phyloP scores from a whole-genome alignment of 257 asterid species.

The Leonotis leonurus region DNA sequence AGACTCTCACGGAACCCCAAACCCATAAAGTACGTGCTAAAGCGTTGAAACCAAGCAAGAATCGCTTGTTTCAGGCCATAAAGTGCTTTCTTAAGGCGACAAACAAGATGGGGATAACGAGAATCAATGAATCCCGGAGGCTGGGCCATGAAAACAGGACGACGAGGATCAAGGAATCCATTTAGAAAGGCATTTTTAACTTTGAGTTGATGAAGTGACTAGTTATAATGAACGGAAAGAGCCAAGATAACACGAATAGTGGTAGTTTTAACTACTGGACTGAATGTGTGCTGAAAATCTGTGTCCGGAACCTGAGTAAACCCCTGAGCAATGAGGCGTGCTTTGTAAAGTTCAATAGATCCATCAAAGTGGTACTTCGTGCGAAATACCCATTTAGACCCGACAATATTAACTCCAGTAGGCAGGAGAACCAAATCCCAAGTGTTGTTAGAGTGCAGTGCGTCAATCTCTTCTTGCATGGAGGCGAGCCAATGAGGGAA shows the following conservation, averaged over 20 bases:
- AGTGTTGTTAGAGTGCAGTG: background rate
- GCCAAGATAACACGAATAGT: background rate
- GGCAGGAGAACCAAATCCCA: background rate
- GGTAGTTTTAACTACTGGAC: background rate
- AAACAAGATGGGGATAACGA: too few species aligned
- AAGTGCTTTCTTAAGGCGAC: too few species aligned
- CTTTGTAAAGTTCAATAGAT: background rate
- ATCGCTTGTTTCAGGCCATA: too few species aligned
- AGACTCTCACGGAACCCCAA: too few species aligned
- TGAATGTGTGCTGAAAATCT: background rate
- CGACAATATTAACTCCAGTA: background rate
- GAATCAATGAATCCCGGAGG: too few species aligned
- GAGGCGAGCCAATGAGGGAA: background rate
- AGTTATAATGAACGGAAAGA: background rate
- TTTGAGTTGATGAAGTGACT: background rate
- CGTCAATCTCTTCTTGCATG: background rate
- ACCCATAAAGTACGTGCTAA: too few species aligned
- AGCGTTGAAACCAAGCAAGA: too few species aligned
- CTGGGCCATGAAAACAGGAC: too few species aligned
- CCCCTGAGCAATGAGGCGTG: background rate
- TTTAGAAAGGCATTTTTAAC: too few species aligned
- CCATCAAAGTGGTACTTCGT: background rate
- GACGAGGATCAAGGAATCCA: too few species aligned
- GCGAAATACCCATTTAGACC: background rate
- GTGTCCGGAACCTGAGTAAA: background rate